These are phyloP conservation scores for Dactylellina leptospora DNA, from an alignment of 2,329 filamentous ascomycete species.

Conservation along the genomic window DNA sequence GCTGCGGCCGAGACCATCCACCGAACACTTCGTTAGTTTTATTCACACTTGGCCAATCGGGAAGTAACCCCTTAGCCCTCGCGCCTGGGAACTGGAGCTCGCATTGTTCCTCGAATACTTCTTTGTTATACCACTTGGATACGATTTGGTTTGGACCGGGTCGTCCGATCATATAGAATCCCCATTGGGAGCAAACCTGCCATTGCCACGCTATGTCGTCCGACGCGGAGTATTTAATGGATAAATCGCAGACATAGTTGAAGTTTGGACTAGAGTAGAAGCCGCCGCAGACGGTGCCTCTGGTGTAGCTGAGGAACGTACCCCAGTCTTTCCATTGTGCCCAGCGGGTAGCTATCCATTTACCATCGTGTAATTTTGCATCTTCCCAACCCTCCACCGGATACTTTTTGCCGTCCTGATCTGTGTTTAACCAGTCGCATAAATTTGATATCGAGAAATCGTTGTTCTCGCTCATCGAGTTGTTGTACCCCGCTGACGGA, in stretches of 20 bases:
- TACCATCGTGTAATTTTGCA: conserved; percentile 24
- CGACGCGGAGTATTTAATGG: too few relatives aligned
- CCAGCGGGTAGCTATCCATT: conserved; percentile 37
- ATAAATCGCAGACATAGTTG: not conserved
- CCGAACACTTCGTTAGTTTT: conserved; percentile 63
- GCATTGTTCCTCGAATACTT: conserved; percentile 63
- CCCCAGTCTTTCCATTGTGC: conserved; percentile 23
- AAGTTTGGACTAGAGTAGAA: conserved; percentile 58
- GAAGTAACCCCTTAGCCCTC: conserved; percentile 60
- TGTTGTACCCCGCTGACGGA: conserved; percentile 63
- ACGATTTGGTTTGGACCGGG: conserved; percentile 63
- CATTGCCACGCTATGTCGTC: conserved; percentile 19
- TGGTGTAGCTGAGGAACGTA: not conserved
- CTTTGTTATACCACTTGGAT: conserved; percentile 63
- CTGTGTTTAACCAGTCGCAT: conserved; percentile 63
- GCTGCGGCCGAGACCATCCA: conserved; percentile 61
- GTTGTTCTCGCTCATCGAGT: conserved; percentile 31
- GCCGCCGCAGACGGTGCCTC: conserved; percentile 58
- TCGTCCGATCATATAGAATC: conserved; percentile 65
- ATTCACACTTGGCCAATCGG: conserved; percentile 60
- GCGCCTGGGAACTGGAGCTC: conserved; percentile 64
- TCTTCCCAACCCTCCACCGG: conserved; percentile 24
- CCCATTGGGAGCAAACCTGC: conserved; percentile 66
- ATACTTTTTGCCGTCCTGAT: conserved; percentile 24
- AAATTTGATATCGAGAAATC: conserved; percentile 60